A percentile compares a stretch with the other conserved stretches of the same genome.
Evolutionary conservation across 2,329 filamentous ascomycete genomes (phyloP).

Genomic region (Fusarium euwallaceae): DNA sequence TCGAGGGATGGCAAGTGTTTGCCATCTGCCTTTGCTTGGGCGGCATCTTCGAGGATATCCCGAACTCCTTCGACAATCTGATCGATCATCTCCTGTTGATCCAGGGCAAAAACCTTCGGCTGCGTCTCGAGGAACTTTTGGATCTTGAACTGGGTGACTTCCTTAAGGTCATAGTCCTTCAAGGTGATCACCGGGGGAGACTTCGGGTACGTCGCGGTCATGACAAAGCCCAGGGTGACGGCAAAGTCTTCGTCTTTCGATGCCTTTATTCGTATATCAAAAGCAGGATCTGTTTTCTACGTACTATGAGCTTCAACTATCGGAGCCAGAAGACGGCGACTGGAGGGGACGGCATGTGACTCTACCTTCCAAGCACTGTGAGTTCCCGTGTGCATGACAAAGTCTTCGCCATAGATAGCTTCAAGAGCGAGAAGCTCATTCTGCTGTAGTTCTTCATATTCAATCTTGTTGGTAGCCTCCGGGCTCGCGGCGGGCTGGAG

Average conservation of each 20-base stretch:
- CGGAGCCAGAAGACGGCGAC: constrained; percentile 21
- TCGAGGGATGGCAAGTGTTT: constrained; percentile 86
- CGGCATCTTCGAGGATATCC: constrained; percentile 87
- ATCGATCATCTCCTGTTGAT: constrained; percentile 72
- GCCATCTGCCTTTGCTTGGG: constrained; percentile 79
- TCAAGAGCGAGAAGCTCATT: constrained; percentile 89
- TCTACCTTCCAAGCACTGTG: constrained; percentile 87
- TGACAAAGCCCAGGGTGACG: constrained; percentile 79
- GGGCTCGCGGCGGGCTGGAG: constrained; percentile 58
- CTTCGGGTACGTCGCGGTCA: constrained; percentile 93
- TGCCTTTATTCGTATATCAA: constrained; percentile 83
- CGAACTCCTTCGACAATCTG: constrained; percentile 78
- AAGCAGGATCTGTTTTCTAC: constrained; percentile 83
- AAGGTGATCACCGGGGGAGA: constrained; percentile 80
- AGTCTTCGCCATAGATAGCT: constrained; percentile 93
- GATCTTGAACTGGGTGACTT: constrained; percentile 78
- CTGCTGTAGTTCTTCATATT: constrained; percentile 87
- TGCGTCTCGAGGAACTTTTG: constrained; percentile 72
- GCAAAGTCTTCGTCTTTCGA: constrained; percentile 79
- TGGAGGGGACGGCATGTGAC: constrained; percentile 28
- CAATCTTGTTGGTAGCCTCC: constrained; percentile 60
- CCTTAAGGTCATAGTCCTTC: constrained; percentile 75
- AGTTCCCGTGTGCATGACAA: constrained; percentile 77
- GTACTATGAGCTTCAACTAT: constrained; percentile 38
- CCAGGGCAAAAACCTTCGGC: constrained; percentile 65